Evolutionary conservation across 768 basidiomycete genomes (phyloP), one percentile per base, ranked within the genome.

Genomic region (Termitomyces sp.): DNA sequence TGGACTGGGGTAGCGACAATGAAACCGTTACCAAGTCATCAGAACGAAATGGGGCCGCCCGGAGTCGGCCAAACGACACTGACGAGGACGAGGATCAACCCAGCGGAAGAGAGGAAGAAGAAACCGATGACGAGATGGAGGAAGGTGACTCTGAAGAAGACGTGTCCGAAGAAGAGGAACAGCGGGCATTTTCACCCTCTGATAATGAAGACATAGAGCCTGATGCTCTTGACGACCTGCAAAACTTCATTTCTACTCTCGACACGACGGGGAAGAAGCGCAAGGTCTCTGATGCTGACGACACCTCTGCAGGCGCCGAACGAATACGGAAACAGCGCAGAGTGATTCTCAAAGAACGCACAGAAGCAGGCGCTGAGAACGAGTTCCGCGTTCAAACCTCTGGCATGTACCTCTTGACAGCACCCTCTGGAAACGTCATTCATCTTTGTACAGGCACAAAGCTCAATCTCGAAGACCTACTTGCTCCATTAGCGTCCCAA

Each of bases 311-410:
- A 2, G 65, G 62, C 6, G 68, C 67, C 14, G 60, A 66, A 5
- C 69, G 66, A 37, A 66, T 70, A 16, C 73, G 77, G 51, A 89
- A 87, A 66, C 65, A 66, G 53, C 77, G 87, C 43, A 83, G 90
- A 35, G 69, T 76, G 10, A 72, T 82, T 1, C 66, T 93, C 51
- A 73, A 80, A 54, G 92, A 94, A 65, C 81, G 82, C 50, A 92
- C 87, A 2, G 88, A 91, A 64, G 83, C 86, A 29, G 92, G 90
- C 6, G 80, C 79, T 31, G 94, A 95, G 67, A 86, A 85, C 63
- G 92, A 94, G 65, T 95, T 94, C 66, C 83, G 82, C 11, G 81
- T 82, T 42, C 76, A 76, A 64, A 66, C 73, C 14, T 65, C 75
- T 50, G 81, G 85, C 85, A 65, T 51, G 64, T 63, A n/a, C 35